phyloP scores from a whole-genome alignment of 352 stramenopile genomes.

The Globisporangium rhizosaccharum region DNA sequence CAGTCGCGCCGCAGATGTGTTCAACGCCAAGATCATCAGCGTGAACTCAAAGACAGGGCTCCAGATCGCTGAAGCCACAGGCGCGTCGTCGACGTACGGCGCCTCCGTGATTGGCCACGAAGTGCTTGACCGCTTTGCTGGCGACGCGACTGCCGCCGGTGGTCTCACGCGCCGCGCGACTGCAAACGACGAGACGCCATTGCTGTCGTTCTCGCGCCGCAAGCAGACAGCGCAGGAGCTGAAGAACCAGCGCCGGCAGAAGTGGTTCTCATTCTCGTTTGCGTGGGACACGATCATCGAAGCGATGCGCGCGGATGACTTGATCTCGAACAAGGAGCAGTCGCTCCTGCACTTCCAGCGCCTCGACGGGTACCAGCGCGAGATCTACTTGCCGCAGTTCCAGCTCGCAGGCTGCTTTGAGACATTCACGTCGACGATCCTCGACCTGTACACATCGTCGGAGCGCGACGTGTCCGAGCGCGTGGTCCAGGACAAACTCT shows the following conservation, averaged over 20 bases:
- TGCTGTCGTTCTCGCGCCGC: conserved; percentile 82
- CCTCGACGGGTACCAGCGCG: conserved; percentile 93
- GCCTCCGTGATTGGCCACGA: conserved; percentile 41
- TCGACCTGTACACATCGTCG: conserved; percentile 54
- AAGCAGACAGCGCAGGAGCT: conserved; percentile 78
- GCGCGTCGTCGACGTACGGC: conserved; percentile 36
- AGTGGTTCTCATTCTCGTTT: conserved; percentile 98
- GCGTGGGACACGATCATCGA: conserved; percentile 98
- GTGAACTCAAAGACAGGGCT: conserved; percentile 68
- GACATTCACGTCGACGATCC: conserved; percentile 71
- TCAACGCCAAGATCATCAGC: conserved; percentile 84
- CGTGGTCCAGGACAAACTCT: conserved; percentile 74
- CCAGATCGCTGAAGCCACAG: conserved; percentile 32
- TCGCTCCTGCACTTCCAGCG: conserved; percentile 95
- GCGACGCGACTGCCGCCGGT: conserved; percentile 21
- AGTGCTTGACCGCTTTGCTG: conserved; percentile 48
- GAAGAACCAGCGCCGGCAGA: conserved; percentile 92
- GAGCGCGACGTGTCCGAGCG: conserved; percentile 60
- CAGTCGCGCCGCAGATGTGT: conserved; percentile 79
- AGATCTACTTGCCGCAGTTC: conserved; percentile 98
- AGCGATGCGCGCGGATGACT: conserved; percentile 90
- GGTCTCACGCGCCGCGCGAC: background rate
- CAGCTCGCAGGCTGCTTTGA: conserved; percentile 97
- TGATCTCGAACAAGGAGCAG: conserved; percentile 87
- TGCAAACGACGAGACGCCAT: conserved; percentile 54